phyloP scores from a whole-genome alignment of 768 basidiomycete genomes.

The Albatrellus ellisii region DNA sequence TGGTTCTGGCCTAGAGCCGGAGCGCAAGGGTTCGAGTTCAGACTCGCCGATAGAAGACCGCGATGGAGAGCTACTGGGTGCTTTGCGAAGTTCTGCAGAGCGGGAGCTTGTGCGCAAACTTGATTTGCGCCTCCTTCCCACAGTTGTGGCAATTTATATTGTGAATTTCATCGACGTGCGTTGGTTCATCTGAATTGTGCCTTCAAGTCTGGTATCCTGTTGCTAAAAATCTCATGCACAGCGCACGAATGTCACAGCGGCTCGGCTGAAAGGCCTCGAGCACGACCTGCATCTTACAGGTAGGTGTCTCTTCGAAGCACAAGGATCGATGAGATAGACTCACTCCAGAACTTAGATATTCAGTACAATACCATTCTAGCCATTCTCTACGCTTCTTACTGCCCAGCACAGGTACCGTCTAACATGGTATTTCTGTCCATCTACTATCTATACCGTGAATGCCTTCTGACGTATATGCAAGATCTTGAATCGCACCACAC shows the following conservation, averaged over 20 bases:
- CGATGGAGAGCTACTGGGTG: slow-evolving; percentile 1
- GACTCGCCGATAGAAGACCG: neutral
- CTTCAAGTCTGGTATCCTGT: too few relatives aligned
- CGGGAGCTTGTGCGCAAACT: slow-evolving; percentile 38
- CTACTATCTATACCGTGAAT: neutral
- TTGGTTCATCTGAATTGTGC: slow-evolving; percentile 1
- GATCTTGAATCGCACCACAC: neutral
- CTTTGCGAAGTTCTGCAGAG: slow-evolving; percentile 11
- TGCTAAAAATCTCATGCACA: slow-evolving; percentile 4
- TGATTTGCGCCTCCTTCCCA: slow-evolving; percentile 41
- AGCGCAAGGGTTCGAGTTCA: neutral
- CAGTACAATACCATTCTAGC: slow-evolving; percentile 41
- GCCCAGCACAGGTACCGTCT: slow-evolving; percentile 51
- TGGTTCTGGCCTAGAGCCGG: too few relatives aligned
- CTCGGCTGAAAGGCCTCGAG: slow-evolving; percentile 27
- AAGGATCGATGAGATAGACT: neutral
- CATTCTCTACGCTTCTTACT: slow-evolving; percentile 43
- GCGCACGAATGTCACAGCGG: slow-evolving; percentile 27
- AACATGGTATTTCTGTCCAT: slow-evolving; percentile 36
- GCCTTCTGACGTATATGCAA: neutral
- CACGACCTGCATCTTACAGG: slow-evolving; percentile 19
- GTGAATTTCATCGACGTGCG: slow-evolving; percentile 59
- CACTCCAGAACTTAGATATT: slow-evolving; percentile 23
- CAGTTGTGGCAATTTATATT: slow-evolving; percentile 44
- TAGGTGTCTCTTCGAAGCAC: neutral